Evolutionary conservation across 2,329 filamentous ascomycete genomes (phyloP), one percentile per base, ranked within the genome.

Genomic region (Metarhizium robertsii): DNA sequence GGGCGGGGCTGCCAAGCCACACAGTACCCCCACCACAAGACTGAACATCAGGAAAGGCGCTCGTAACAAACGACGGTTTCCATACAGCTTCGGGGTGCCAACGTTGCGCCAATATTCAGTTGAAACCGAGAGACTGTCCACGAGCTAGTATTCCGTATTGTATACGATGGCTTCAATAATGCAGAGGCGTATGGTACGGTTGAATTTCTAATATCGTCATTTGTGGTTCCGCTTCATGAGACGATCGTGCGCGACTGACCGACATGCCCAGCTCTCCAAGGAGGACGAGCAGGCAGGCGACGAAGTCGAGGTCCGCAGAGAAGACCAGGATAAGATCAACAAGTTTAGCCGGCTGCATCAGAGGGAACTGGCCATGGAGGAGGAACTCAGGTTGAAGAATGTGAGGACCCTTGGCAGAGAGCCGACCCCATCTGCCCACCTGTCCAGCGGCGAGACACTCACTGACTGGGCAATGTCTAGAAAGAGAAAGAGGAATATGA

Each of bases 271-370:
- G 94, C 87, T 99, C 62, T 90, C 90, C 49, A 95, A 90, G 69
- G 92, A 96, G 70, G 92, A 97, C 65, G 94, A 99, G 73, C 45
- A 55, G 20, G 86, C 85, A 57, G 78, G 85, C 20, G 88, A 94
- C 62, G 94, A 99, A 69, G 87, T 91, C 64, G 89, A 96, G 72
- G 94, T 99, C 57, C 88, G 94, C 58, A 88, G 92, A 66, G 92
- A 97, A 71, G 94, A 99, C 70, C 94, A 99, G 73, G 92, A 97
- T 75, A 95, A 94, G 75, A 99, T 99, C 83, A 99, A 99, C 75
- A 87, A 85, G 61, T 99, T 99, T 79, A 96, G 92, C 72, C 86
- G 91, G 48, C 78, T 99, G 60, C 94, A 99, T 71, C 90, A 95
- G 69, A 87, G 89, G 53, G 88, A 96, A 69, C 79, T 87, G 38